Evolutionary conservation across 345 rosid genomes (phyloP).

Genomic region (Iberis pinnata): DNA sequence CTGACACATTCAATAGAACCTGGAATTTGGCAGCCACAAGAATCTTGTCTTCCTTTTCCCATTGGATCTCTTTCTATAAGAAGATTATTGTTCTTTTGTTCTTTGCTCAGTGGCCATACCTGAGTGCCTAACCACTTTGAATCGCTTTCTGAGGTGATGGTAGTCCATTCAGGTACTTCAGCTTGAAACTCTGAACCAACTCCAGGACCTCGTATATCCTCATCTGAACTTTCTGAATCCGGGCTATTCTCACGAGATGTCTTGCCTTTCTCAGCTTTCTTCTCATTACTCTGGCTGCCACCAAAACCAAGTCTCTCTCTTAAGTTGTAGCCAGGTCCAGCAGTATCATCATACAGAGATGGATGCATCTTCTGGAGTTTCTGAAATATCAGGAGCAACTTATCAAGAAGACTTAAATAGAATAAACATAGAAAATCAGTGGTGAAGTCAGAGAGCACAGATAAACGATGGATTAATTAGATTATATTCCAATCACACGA

Average conservation of each 20-base stretch:
- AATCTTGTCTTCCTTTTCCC: slow-evolving; percentile 76
- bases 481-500: too few species aligned
- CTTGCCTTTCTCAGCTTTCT: slow-evolving; percentile 21
- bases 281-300: slow-evolving; percentile 15
- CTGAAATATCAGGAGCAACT: slow-evolving; percentile 30
- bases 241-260: slow-evolving; percentile 16
- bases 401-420: too few species aligned
- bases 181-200: slow-evolving; percentile 69
- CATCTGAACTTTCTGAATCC: slow-evolving; percentile 29
- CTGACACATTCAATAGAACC: slow-evolving; percentile 66
- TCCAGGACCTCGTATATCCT: slow-evolving; percentile 31
- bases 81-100: slow-evolving; percentile 13
- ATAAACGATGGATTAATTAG: too few species aligned
- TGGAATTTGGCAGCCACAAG: slow-evolving; percentile 61
- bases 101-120: slow-evolving; percentile 59
- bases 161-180: slow-evolving; percentile 63
- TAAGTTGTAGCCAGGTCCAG: slow-evolving; percentile 58
- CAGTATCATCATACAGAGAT: slow-evolving; percentile 55
- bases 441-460: slow-evolving; percentile 11
- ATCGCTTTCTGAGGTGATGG: slow-evolving; percentile 42
- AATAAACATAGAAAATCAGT: slow-evolving; percentile 1
- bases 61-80: slow-evolving; percentile 78
- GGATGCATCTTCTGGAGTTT: slow-evolving; percentile 77
- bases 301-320: slow-evolving; percentile 49
- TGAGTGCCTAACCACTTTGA: slow-evolving; percentile 68